Conservation (phyloP, 2,329 filamentous ascomycete genomes). For the Gaeumannomyces sp. region DNA sequence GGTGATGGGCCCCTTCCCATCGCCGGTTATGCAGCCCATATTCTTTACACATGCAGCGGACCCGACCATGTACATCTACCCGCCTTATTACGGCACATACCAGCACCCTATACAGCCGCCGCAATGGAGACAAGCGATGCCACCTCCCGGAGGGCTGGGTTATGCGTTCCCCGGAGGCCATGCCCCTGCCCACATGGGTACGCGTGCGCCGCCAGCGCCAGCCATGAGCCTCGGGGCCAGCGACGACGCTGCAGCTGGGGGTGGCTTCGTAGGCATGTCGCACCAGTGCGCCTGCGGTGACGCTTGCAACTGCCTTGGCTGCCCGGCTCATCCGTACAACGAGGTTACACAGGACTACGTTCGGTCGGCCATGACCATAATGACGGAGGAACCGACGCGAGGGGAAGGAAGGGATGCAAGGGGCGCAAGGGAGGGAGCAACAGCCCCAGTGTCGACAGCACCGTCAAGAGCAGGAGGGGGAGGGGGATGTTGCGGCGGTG, state of each 20-base stretch:
- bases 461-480: not conserved
- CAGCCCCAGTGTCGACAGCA: not conserved
- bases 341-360: constrained; percentile 16
- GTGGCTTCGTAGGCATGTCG: not conserved
- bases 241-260: not conserved
- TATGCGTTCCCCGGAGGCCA: too few relatives aligned
- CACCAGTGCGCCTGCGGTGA: constrained; percentile 20
- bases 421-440: not conserved
- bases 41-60: constrained; percentile 7
- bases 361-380: constrained; percentile 15
- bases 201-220: not conserved
- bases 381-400: constrained; percentile 13
- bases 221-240: not conserved
- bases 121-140: constrained; percentile 16
- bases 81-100: constrained; percentile 16
- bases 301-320: constrained; percentile 19
- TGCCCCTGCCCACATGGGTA: not conserved
- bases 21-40: constrained; percentile 13
- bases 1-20: constrained; percentile 6
- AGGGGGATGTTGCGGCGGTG: not conserved
- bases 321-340: constrained; percentile 19
- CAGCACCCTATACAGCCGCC: constrained; percentile 16
- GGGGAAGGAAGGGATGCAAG: not conserved
- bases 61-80: constrained; percentile 13
- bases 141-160: constrained; percentile 4